phyloP scores from a whole-genome alignment of 805 yeast species.

The Torulaspora delbrueckii region DNA sequence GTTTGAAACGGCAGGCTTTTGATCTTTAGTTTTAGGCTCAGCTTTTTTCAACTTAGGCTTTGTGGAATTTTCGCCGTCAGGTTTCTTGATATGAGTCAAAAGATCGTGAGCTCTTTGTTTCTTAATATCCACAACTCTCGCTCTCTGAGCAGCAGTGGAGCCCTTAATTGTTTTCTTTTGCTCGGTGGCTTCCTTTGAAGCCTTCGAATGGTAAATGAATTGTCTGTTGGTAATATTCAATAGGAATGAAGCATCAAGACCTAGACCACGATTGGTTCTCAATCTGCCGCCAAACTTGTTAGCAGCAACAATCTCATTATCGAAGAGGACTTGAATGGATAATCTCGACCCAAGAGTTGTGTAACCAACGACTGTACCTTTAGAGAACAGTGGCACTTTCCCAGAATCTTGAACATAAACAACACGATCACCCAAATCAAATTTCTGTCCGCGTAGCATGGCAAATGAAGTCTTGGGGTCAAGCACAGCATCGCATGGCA shows the following conservation, averaged over 20 bases:
- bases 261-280: slow-evolving; percentile 72
- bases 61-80: slow-evolving; percentile 9
- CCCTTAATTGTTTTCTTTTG: slow-evolving; percentile 29
- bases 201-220: slow-evolving; percentile 68
- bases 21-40: background rate
- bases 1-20: background rate
- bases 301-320: slow-evolving; percentile 76
- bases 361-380: slow-evolving; percentile 87
- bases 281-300: slow-evolving; percentile 74
- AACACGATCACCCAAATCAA: slow-evolving; percentile 85
- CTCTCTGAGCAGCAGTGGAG: slow-evolving; percentile 15
- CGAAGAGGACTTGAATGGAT: slow-evolving; percentile 77
- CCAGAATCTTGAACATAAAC: slow-evolving; percentile 81
- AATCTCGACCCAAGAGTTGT: slow-evolving; percentile 49
- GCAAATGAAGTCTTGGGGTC: slow-evolving; percentile 70
- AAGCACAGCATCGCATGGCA: slow-evolving; percentile 78
- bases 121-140: slow-evolving; percentile 28
- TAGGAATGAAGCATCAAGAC: slow-evolving; percentile 74
- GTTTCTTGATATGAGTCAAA: slow-evolving; percentile 42
- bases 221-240: slow-evolving; percentile 74
- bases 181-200: slow-evolving; percentile 41
- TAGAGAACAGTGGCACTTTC: slow-evolving; percentile 78
- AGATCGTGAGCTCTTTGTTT: slow-evolving; percentile 41
- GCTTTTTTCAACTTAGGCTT: background rate
- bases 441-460: slow-evolving; percentile 66